Conservation (phyloP, 805 yeast genomes). For the Torulaspora quercuum region DNA sequence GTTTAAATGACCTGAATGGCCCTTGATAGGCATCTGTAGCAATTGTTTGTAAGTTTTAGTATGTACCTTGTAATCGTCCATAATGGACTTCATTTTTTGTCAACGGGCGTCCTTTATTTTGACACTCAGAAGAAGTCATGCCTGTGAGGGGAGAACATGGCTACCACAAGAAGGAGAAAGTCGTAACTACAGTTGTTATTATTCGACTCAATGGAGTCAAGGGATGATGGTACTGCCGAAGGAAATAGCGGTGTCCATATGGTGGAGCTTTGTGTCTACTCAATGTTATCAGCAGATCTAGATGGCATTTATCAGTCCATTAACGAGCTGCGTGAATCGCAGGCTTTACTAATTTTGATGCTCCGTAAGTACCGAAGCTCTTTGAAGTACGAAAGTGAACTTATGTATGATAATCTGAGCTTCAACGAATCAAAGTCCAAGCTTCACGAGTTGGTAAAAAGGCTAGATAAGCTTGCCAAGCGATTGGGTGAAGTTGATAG, state of each 20-base stretch:
- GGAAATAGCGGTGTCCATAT: conserved; percentile 28
- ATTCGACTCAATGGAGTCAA: conserved; percentile 5
- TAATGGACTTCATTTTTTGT: background rate
- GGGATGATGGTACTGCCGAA: conserved; percentile 3
- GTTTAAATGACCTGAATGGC: too few species aligned
- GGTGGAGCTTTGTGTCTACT: conserved; percentile 33
- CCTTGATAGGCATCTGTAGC: too few species aligned
- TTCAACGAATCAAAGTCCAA: conserved; percentile 11
- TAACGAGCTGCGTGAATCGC: conserved; percentile 33
- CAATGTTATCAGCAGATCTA: conserved; percentile 30
- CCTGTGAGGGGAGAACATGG: too few species aligned
- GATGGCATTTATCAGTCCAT: conserved; percentile 35
- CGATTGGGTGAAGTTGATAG: conserved; percentile 14
- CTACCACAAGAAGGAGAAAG: too few species aligned
- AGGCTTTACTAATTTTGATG: conserved; percentile 29
- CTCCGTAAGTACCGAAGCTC: conserved; percentile 27
- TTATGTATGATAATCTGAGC: conserved; percentile 18
- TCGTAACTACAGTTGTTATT: too few species aligned
- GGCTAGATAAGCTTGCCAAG: conserved; percentile 13
- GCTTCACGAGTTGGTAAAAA: conserved; percentile 16
- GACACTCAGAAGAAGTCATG: too few species aligned
- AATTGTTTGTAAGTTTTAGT: too few species aligned
- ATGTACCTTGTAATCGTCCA: too few species aligned
- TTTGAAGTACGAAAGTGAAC: conserved; percentile 23
- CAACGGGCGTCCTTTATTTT: background rate